Evolutionary conservation across 78 protist species (phyloP), one percentile per base, ranked within the genome.

Genomic region (Pelomyxa schiedti): DNA sequence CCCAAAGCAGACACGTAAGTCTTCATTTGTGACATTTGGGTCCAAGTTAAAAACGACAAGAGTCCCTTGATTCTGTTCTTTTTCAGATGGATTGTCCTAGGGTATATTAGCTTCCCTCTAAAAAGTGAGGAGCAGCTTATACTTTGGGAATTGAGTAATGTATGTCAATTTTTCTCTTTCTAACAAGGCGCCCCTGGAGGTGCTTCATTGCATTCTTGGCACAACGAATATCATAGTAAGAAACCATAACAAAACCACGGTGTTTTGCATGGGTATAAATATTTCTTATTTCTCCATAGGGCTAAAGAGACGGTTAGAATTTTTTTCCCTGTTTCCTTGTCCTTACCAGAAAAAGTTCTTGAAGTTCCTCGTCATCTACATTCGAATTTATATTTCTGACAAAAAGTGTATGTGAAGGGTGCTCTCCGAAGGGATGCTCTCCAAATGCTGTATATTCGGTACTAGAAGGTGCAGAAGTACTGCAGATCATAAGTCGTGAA

Each of bases 21-120:
- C 81, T n/a, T 76, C 75, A 38, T 72, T 83, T 0, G 83, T 39
- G 0, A 63, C 65, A 28, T 28, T 6, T 0, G 84, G 69, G 32
- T 79, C 80, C 8, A 84, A n/a, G 75, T 87, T 87, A 68, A 88
- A 81, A 24, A 85, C 82, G 0, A 91, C 90, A n/a, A 91, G 43
- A 1, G 95, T 91, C 2, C 95, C 92, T 4, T 80, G 77, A 42
- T 88, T 52, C 30, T 24, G 30, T 30, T 78, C 88, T 35, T 40
- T 6, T 40, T 81, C 93, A 30, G 52, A n/a, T 2, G 77, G 35
- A 6, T 52, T 58, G 26, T 83, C 88, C 28, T 47, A n/a, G n/a
- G n/a, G n/a, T n/a, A n/a, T n/a, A n/a, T n/a, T n/a, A n/a, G n/a
- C n/a, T n/a, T n/a, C n/a, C n/a, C n/a, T n/a, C 32, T 16, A 47